Conservation (phyloP, 495 filamentous ascomycete species). For the Penicillium canescens region DNA sequence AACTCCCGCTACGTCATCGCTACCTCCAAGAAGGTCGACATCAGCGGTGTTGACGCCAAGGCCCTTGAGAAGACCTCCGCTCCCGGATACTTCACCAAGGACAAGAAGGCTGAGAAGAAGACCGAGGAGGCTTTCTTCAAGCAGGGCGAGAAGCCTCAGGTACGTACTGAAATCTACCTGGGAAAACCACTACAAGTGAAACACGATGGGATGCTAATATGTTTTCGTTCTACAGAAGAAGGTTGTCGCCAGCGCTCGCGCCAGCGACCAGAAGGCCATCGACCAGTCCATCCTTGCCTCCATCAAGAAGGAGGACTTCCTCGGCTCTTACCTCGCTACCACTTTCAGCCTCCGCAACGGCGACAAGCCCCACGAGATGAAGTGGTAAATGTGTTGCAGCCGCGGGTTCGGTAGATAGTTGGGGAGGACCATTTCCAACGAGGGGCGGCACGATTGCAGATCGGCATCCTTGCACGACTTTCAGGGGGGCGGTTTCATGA, state of each 20-base stretch:
- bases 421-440: slow-evolving; percentile 43
- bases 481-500: slow-evolving; percentile 39
- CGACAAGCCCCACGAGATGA: slow-evolving; percentile 98
- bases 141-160: slow-evolving; percentile 95
- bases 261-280: slow-evolving; percentile 94
- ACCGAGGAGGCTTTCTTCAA: slow-evolving; percentile 97
- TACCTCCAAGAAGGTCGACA: slow-evolving; percentile 86
- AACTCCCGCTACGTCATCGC: slow-evolving; percentile 99
- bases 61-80: slow-evolving; percentile 81
- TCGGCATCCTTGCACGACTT: slow-evolving; percentile 33
- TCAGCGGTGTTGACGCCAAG: slow-evolving; percentile 76
- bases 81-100: slow-evolving; percentile 91
- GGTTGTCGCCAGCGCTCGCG: slow-evolving; percentile 81
- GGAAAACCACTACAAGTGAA: not conserved
- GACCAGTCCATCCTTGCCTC: slow-evolving; percentile 87
- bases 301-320: slow-evolving; percentile 94
- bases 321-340: slow-evolving; percentile 85
- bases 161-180: slow-evolving; percentile 46
- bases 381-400: slow-evolving; percentile 66
- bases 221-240: slow-evolving; percentile 74
- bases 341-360: slow-evolving; percentile 96
- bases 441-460: slow-evolving; percentile 45
- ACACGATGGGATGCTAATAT: slow-evolving; percentile 13
- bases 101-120: slow-evolving; percentile 89
- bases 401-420: slow-evolving; percentile 51